Base-by-base conservation (phyloP, 2,329 filamentous ascomycete species). In the Aspergillus udagawae region DNA sequence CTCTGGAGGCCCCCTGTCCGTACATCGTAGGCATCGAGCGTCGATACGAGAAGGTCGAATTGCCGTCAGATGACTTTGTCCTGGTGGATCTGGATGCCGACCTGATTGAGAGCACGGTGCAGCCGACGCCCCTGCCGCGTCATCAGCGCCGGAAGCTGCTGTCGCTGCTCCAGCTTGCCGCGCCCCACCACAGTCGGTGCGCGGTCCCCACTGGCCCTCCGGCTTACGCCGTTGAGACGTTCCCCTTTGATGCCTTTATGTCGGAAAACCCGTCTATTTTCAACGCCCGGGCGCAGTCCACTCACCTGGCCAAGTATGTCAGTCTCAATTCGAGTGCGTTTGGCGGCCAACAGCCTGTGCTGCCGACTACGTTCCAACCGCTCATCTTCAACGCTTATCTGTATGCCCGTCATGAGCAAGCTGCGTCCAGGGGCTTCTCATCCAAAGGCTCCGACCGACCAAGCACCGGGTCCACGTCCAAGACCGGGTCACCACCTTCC, bases 1-100 rank as follows among this genome's bases (percentile, higher is more conserved):
- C 92, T 2, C 82, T 99, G 20, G 94, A 97, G 67, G 93, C 93
- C 1, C 93, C 93, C 2, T 97, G 94, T 66, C 94, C 94, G 0
- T 99, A 97, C 68, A 96, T 99, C 63, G 91, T 97, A 47, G 94
- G 94, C 51, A 91, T 99, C 57, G 94, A 99, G 76, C 85, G 92
- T 63, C 86, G 92, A 56, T 97, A 97, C 70, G 74, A 77, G 54
- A 76, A 77, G 56, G 68, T 76, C 28, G 75, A 77, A 54, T 83
- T 97, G 45, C 94, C 94, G 0, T 91, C 96, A 6, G 94, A 97
- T 67, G 94, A 97, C 70, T 97, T 93, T 72, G 92, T 97, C 20
- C 80, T 97, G 17, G 92, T 97, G 38, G 94, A 99, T 73, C 80
- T 99, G 52, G 94, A 99, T 73, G 86, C 89, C 71, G 90, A 99